Conservation (phyloP, 2,329 filamentous ascomycete species). For the Neofusicoccum laricinum region DNA sequence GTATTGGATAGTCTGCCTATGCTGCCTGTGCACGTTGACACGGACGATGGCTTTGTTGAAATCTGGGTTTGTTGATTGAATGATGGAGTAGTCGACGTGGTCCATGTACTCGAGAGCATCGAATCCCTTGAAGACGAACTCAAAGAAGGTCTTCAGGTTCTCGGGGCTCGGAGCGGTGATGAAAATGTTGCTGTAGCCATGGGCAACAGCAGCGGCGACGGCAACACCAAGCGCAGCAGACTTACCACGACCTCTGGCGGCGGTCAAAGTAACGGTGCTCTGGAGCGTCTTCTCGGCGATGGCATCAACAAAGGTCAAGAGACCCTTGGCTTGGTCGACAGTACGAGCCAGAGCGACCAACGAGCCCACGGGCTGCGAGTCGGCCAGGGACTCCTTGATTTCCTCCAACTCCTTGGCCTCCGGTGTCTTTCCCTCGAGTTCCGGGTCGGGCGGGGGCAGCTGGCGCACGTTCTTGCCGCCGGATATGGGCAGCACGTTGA, state of each 20-base stretch:
- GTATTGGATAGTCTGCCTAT: conserved; percentile 97
- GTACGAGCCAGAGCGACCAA: conserved; percentile 84
- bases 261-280: conserved; percentile 90
- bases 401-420: conserved; percentile 73
- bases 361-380: conserved; percentile 81
- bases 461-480: conserved; percentile 87
- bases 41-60: conserved; percentile 99
- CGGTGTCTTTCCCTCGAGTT: conserved; percentile 68
- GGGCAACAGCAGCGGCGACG: conserved; percentile 87
- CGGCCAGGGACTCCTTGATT: conserved; percentile 83
- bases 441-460: conserved; percentile 71
- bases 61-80: conserved; percentile 95
- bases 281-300: conserved; percentile 94
- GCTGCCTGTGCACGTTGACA: conserved; percentile 91
- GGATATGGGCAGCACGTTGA: conserved; percentile 96
- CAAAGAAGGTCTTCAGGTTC: conserved; percentile 97
- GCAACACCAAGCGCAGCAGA: conserved; percentile 94
- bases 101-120: conserved; percentile 92
- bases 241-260: conserved; percentile 91
- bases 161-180: conserved; percentile 97
- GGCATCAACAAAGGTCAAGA: conserved; percentile 95
- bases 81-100: conserved; percentile 95
- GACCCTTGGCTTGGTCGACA: conserved; percentile 90
- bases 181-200: conserved; percentile 99
- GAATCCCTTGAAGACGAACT: conserved; percentile 98